Conservation (phyloP, 2,329 filamentous ascomycete genomes). For the Cryphonectria nitschkei region DNA sequence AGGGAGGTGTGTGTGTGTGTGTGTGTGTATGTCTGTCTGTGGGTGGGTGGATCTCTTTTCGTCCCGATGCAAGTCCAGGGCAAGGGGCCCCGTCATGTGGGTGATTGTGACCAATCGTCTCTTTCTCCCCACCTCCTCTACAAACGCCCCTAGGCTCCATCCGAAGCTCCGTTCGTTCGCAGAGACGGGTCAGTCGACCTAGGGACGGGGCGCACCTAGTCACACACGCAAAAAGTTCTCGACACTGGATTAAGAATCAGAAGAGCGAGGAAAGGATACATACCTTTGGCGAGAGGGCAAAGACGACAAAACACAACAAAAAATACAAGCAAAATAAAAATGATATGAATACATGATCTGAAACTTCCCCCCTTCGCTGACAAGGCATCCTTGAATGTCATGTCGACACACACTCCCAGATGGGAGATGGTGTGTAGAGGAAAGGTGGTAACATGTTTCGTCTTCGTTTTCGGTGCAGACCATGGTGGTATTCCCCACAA, state of each 20-base stretch:
- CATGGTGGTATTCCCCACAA: not conserved
- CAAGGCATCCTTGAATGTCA: too few species aligned
- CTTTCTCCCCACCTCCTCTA: conserved; percentile 3
- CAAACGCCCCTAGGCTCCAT: conserved; percentile 22
- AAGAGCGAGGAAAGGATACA: too few species aligned
- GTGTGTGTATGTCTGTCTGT: too few species aligned
- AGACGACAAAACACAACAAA: not conserved
- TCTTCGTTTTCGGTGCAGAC: too few species aligned
- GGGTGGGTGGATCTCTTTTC: conserved; percentile 11
- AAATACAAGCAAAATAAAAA: not conserved
- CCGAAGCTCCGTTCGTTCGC: conserved; percentile 11
- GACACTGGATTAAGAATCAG: too few species aligned
- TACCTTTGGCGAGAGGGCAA: too few species aligned
- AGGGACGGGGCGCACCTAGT: conserved; percentile 6
- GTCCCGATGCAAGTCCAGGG: conserved; percentile 8
- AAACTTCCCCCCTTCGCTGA: too few species aligned
- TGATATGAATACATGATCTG: not conserved
- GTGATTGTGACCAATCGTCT: conserved; percentile 21
- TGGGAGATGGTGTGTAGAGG: too few species aligned
- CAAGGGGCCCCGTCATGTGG: conserved; percentile 25
- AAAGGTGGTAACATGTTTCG: too few species aligned
- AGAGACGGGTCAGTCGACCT: conserved; percentile 10
- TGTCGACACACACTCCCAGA: too few species aligned
- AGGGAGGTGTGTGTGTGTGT: not conserved
- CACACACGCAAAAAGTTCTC: not conserved